Percentiles rank a stretch among this genome's conserved stretches.
These are phyloP conservation scores for Ophiostoma piceae DNA, from an alignment of 2,329 filamentous ascomycete species.

Conservation along the genomic window DNA sequence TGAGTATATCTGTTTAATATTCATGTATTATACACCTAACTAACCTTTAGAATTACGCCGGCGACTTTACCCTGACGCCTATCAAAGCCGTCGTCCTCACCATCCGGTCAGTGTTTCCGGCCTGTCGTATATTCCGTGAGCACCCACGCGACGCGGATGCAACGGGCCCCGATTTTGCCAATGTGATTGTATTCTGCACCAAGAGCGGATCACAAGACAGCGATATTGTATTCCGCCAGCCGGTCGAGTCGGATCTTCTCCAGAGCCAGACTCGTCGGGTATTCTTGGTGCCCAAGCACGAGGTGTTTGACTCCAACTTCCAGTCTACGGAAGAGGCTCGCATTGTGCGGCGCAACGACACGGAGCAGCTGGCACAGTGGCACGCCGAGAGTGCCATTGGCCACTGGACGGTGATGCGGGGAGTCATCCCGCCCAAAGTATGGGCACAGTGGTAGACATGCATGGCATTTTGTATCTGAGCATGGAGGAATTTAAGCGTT, in stretches of 20 bases:
- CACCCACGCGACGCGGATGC: slow-evolving; percentile 48
- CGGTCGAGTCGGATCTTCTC: slow-evolving; percentile 62
- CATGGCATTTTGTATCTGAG: not conserved
- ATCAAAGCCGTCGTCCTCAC: slow-evolving; percentile 77
- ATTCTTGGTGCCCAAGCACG: slow-evolving; percentile 67
- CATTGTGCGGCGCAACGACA: slow-evolving; percentile 59
- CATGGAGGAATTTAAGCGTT: not conserved
- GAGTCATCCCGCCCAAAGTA: slow-evolving; percentile 66
- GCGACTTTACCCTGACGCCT: slow-evolving; percentile 72
- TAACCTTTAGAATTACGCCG: slow-evolving; percentile 75
- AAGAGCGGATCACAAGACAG: slow-evolving; percentile 48
- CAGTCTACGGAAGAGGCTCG: slow-evolving; percentile 43
- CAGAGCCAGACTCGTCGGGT: slow-evolving; percentile 63
- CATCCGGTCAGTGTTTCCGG: slow-evolving; percentile 75
- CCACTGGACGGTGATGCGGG: slow-evolving; percentile 91
- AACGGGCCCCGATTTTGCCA: slow-evolving; percentile 70
- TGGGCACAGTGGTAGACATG: slow-evolving; percentile 75
- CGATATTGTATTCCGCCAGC: slow-evolving; percentile 54
- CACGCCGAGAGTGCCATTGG: slow-evolving; percentile 72
- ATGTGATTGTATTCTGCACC: slow-evolving; percentile 92
- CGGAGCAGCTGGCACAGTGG: slow-evolving; percentile 60
- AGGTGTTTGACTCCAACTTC: slow-evolving; percentile 55
- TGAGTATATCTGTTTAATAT: slow-evolving; percentile 41
- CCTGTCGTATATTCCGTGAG: slow-evolving; percentile 88
- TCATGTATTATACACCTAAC: not conserved